Conservation (phyloP, 768 basidiomycete genomes). For the Boletellus emodensis region DNA sequence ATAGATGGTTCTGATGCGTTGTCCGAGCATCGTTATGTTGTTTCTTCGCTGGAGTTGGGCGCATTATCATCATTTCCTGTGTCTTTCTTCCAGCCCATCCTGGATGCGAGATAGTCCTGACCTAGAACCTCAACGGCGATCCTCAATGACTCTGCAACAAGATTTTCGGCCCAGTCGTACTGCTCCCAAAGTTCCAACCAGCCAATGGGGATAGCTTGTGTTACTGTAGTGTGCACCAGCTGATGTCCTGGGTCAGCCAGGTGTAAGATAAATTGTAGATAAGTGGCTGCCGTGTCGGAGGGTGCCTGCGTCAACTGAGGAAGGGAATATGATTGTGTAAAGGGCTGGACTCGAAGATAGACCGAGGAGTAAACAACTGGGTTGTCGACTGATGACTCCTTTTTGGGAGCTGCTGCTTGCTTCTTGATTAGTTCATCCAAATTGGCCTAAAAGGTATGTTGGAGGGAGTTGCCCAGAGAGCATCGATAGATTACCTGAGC, state of each 20-base stretch:
- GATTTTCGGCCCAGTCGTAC: conserved; percentile 95
- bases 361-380: conserved; percentile 85
- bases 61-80: conserved; percentile 5
- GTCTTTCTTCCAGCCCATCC: conserved; percentile 74
- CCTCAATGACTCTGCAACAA: conserved; percentile 81
- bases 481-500: conserved; percentile 56
- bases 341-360: conserved; percentile 92
- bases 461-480: background rate
- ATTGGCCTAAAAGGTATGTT: conserved; percentile 53
- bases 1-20: conserved; percentile 2
- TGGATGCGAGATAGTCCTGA: conserved; percentile 81
- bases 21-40: conserved; percentile 5
- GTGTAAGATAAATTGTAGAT: conserved; percentile 62
- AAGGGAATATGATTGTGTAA: conserved; percentile 53
- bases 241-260: conserved; percentile 77
- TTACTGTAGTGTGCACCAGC: conserved; percentile 70
- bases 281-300: conserved; percentile 26
- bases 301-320: conserved; percentile 29
- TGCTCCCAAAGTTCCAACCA: conserved; percentile 92
- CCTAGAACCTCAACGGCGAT: conserved; percentile 87
- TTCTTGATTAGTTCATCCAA: conserved; percentile 71
- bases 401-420: conserved; percentile 39
- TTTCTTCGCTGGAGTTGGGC: conserved; percentile 6
- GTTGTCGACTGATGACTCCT: conserved; percentile 37
- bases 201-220: conserved; percentile 75